Conservation (phyloP, 768 basidiomycete species). For the Pisolithus sp. region DNA sequence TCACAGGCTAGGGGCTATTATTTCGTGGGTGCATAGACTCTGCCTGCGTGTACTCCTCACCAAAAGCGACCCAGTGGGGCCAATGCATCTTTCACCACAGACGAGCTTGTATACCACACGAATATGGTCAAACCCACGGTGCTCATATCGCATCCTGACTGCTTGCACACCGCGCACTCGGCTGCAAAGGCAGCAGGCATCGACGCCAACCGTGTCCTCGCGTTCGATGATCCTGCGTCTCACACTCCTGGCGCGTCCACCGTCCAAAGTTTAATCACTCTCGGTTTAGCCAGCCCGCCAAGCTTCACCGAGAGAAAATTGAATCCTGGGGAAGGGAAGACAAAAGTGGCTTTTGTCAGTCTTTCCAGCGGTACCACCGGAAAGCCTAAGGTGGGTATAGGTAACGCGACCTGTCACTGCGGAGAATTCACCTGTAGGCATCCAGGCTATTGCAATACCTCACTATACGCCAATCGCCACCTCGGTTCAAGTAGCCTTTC, state of each 20-base stretch:
- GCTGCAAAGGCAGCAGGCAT: slow-evolving; percentile 28
- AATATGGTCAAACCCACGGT: slow-evolving; percentile 20
- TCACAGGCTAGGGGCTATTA: slow-evolving; percentile 50
- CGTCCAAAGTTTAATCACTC: slow-evolving; percentile 47
- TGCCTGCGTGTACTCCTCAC: background rate
- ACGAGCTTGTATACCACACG: slow-evolving; percentile 30
- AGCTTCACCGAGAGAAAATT: slow-evolving; percentile 43
- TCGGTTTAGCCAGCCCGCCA: slow-evolving; percentile 26
- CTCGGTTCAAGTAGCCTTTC: slow-evolving; percentile 51
- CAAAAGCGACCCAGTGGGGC: slow-evolving; percentile 18
- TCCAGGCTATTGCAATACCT: slow-evolving; percentile 58
- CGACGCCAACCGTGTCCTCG: slow-evolving; percentile 22
- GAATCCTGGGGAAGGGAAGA: slow-evolving; percentile 51
- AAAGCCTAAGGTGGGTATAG: slow-evolving; percentile 24
- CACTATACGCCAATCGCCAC: slow-evolving; percentile 64
- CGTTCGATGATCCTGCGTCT: slow-evolving; percentile 13
- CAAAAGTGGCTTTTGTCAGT: slow-evolving; percentile 57
- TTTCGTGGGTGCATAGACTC: slow-evolving; percentile 40
- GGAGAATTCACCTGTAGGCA: background rate
- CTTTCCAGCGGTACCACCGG: slow-evolving; percentile 78
- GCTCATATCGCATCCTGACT: slow-evolving; percentile 26
- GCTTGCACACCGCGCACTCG: slow-evolving; percentile 19
- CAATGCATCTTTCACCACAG: slow-evolving; percentile 30
- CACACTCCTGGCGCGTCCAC: slow-evolving; percentile 16
- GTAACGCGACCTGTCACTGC: background rate